Evolutionary conservation across 768 basidiomycete genomes (phyloP), one percentile per base, ranked within the genome.

Genomic region (Leccinum subtestaceum): DNA sequence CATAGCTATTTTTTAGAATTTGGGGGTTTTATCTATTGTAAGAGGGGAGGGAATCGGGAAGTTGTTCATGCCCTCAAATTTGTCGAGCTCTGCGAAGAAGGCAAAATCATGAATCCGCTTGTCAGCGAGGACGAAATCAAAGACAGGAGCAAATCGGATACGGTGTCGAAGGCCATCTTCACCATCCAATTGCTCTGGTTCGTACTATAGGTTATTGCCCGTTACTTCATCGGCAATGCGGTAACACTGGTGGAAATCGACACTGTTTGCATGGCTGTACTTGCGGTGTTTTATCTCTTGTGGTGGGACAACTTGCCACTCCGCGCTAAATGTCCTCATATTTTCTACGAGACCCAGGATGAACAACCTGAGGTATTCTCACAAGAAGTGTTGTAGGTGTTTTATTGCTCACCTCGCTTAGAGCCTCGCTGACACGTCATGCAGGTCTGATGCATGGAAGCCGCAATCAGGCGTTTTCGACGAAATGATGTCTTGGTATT

Each of bases 241-340:
- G 45, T 46, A 10, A 46, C 45, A 17, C 19, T 56, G 21, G 34
- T 49, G 15, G 32, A 49, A 9, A 21, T 49, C 3, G 55, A 49
- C 15, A 56, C 55, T 12, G 8, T 32, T 23, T 49, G 47, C 7
- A 25, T 56, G 34, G 34, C 47, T 17, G 23, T 27, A 36, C 47
- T 56, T 11, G 27, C 50, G 19, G 31, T 31, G 15, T 19, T 49
- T 25, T 45, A 46, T 21, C 34, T 56, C 17, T 36, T 49, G n/a
- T 49, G 55, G 55, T 56, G 47, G 55, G 2, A 56, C 15, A 49
- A 56, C 21, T 21, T 21, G 55, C 55, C 47, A 36, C 13, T 48
- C 13, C 19, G 47, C 8, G 10, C 34, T 17, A 12, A 31, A 11
- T 53, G 23, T 13, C 47, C 55, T 8, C 32, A 15, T 15, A n/a